Base-by-base conservation (phyloP, 208 protist genomes). In the Trypanosoma boissoni region DNA sequence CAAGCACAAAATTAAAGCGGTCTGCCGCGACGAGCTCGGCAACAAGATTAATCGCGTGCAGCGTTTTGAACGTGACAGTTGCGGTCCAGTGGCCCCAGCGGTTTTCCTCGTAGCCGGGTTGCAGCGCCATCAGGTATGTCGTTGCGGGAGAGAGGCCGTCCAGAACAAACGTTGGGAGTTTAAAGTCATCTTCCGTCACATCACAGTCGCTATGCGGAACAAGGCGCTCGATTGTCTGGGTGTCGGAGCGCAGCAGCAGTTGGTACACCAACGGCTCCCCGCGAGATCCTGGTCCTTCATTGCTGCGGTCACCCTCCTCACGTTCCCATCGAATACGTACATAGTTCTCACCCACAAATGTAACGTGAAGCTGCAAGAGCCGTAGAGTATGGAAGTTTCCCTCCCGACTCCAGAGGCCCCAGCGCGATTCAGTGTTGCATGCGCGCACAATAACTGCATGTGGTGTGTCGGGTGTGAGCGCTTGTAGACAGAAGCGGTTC, bases 381-480 rank as follows among this genome's bases (percentile, higher is more conserved):
- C 57, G 58, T 14, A 79, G 75, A 27, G 91, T 96, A 59, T 68
- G 65, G 68, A 94, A 89, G 28, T 51, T 43, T 14, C 58, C 66
- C 61, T 96, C 91, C 41, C 77, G 79, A 57, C 83, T 91, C 88
- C 91, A 96, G 48, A 88, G 68, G 44, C 91, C 91, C 85, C 88
- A 96, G 29, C 88, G 77, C 3, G 69, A 72, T 8, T 71, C 75
- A 46, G 73, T 81, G 54, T 84, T 74, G 52, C 83, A 91, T 9
- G 88, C 70, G 18, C 91, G 83, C 16, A 94, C 72, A 50, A 96
- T 80, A 12, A 83, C 76, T 24, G 91, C 81, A 61, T 95, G 94
- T 2, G 82, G 64, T 23, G 83, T 90, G 63, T 90, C 82, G 0
- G 84, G 58, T 18, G 39, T 56, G 6, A 96, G 74, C 4, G 66